Evolutionary conservation across 2,329 filamentous ascomycete genomes (phyloP), one percentile per base, ranked within the genome.

Genomic region (Annulohypoxylon truncatum): DNA sequence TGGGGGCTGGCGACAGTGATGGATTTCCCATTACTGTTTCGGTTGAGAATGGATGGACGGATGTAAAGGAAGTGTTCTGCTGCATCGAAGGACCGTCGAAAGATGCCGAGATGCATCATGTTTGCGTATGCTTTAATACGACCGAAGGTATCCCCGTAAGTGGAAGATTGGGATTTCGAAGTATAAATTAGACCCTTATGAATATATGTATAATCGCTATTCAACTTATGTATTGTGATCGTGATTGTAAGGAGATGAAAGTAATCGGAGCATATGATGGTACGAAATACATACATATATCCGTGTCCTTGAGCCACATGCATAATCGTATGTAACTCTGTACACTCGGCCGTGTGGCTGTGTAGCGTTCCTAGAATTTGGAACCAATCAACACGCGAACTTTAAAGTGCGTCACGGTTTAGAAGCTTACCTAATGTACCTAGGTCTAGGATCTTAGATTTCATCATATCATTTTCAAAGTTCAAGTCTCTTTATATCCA

Each of bases 121-220:
- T 53, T 12, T 29, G 38, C 12, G 29, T 26, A 24, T 42, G 38
- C 18, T 42, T 20, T 20, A n/a, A n/a, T n/a, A 22, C 24, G 42
- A 35, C 13, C 13, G 40, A 15, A 8, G 22, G 20, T 33, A 29
- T 54, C 29, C 20, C 26, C 18, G 33, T 13, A 20, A 29, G 42
- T 48, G 18, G 18, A 13, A 31, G 22, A 35, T 13, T 40, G 15
- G n/a, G 22, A 26, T 61, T 42, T 22, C 50, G n/a, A 22, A 48
- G 58, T 61, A 61, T 29, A 61, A 54, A 61, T 28, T 50, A 54
- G 31, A 26, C 29, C 15, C 35, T 26, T 13, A 48, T 22, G 50
- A 61, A 50, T 46, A 48, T 61, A 50, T 46, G 42, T 61, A 54
- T 29, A 48, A 48, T 29, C 38, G 12, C 18, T 24, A n/a, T 54